Conservation (phyloP, 306 rosid species). For the Amphicarpaea edgeworthii region DNA sequence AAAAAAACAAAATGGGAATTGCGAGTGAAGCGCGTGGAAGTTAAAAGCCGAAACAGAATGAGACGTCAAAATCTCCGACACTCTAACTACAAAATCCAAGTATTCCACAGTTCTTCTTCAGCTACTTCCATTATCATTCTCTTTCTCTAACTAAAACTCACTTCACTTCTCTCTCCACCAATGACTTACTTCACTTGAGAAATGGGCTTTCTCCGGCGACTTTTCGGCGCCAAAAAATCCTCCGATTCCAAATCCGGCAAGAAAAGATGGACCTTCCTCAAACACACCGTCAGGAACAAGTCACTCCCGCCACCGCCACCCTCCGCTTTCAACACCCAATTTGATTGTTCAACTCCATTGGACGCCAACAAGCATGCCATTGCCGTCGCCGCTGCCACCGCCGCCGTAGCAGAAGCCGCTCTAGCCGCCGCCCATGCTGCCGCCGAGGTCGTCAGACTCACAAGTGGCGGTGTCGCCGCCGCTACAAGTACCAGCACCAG, state of each 20-base stretch:
- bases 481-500: not conserved
- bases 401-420: constrained; percentile 93
- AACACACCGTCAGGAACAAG: constrained; percentile 30
- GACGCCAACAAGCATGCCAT: constrained; percentile 86
- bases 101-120: constrained; percentile 14
- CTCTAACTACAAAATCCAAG: constrained; percentile 36
- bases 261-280: constrained; percentile 58
- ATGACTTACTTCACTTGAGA: constrained; percentile 41
- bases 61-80: constrained; percentile 44
- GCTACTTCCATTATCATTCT: not conserved
- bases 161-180: constrained; percentile 20
- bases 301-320: constrained; percentile 33
- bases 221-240: constrained; percentile 68
- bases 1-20: not conserved
- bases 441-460: constrained; percentile 90
- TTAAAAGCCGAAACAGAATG: not conserved
- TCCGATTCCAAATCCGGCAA: constrained; percentile 39
- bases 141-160: constrained; percentile 19
- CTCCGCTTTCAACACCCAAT: not conserved
- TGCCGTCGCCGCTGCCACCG: constrained; percentile 95
- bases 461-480: constrained; percentile 39
- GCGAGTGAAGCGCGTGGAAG: constrained; percentile 38
- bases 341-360: constrained; percentile 44
- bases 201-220: constrained; percentile 96
- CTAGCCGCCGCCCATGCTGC: constrained; percentile 95